Conservation (phyloP, 257 asterid species). For the Solanum rostratum region DNA sequence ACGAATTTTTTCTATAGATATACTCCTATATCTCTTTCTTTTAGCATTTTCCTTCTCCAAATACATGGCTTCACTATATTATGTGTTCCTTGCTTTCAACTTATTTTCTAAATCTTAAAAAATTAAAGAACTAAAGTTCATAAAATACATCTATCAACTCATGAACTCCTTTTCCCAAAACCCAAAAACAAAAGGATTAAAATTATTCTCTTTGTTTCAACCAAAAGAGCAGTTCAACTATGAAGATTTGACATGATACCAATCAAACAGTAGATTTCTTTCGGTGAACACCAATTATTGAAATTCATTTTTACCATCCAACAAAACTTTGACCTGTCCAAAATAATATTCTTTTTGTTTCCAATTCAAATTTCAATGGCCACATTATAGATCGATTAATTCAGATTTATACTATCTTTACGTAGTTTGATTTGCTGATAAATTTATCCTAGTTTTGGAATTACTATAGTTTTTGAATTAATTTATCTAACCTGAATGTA, state of each 20-base stretch:
- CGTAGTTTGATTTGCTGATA: fast-evolving
- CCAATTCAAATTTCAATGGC: too few relatives aligned
- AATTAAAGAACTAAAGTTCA: neutral
- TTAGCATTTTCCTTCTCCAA: neutral
- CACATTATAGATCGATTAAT: too few relatives aligned
- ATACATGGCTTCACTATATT: neutral
- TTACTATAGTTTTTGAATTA: neutral
- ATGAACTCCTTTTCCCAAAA: neutral
- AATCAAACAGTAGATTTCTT: neutral
- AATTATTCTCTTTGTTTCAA: neutral
- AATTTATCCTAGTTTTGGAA: too few relatives aligned
- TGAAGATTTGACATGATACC: neutral
- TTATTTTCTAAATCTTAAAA: neutral
- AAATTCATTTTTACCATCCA: neutral
- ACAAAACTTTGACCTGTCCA: neutral
- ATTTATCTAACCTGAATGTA: too few relatives aligned
- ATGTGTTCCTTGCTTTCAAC: neutral
- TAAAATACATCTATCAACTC: neutral
- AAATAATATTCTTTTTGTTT: neutral
- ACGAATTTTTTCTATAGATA: too few relatives aligned
- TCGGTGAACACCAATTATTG: neutral
- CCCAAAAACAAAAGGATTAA: neutral
- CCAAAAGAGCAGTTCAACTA: neutral
- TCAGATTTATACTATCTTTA: too few relatives aligned
- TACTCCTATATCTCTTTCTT: neutral